Base-by-base conservation (phyloP, 257 asterid genomes). In the Galeopsis tetrahit region DNA sequence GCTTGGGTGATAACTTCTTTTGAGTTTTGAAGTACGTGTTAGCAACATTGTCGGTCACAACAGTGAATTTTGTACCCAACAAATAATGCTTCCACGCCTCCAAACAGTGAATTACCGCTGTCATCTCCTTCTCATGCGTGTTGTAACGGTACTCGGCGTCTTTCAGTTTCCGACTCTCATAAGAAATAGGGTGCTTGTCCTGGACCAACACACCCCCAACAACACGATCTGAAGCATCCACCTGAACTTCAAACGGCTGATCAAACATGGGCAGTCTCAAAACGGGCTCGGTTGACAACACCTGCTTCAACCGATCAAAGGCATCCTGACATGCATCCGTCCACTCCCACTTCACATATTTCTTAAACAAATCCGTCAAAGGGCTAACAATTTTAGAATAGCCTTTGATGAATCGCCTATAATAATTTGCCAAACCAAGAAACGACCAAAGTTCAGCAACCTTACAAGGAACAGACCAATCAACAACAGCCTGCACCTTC, bases 341-440 rank as follows among this genome's bases (percentile, higher is more conserved):
- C 56, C 56, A 49, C 6, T 49, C 56, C 56, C 56, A 49, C 7
- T 3, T n/a, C 1, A 2, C 21, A 2, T 51, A 59, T 5, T 70
- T 80, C 70, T 63, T 76, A 2, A 73, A 4, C 6, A 76, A 7
- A 0, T 68, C 63, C 1, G 17, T 76, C 57, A 76, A 63, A 0
- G 74, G 51, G 0, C 10, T 21, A 0, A 6, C 38, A 1, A 53
- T 60, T 42, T 49, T 49, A 2, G 56, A 49, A n/a, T 49, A 49
- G 21, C 21, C 56, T 3, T 49, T 49, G 56, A 49, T 49, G 56
- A 49, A 49, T n/a, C 2, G 21, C 7, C 56, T 11, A 11, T 49
- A 49, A n/a, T 49, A 49, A 49, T 49, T 49, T 5, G 56, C 7
- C 49, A 43, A n/a, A 1, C 56, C 21, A 13, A 49, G 56, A n/a